Evolutionary conservation across 495 filamentous ascomycete species (phyloP), one percentile per base, ranked within the genome.

Genomic region (Trichoderma reesei): DNA sequence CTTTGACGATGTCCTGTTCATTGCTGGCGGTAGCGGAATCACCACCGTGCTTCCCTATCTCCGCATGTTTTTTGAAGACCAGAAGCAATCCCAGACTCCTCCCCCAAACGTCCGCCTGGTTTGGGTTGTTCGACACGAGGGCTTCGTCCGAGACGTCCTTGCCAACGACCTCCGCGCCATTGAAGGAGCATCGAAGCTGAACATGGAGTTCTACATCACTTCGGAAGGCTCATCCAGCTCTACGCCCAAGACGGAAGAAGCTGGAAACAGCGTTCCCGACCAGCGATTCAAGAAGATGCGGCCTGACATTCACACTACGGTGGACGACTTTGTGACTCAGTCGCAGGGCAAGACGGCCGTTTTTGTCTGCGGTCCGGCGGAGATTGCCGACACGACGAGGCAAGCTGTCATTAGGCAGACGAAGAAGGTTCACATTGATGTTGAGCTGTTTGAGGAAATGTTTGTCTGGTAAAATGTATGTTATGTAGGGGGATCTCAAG

Each of bases 41-140:
- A 56, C 51, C 11, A 56, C 51, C 2, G 51, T 56, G 51, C 11
- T 56, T 11, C 51, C 51, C 8, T 56, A 56, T 26, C 51, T 56
- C 51, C 51, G 51, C 51, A 56, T 56, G 51, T 56, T 56, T 10
- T 56, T 56, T n/a, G 51, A 56, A 14, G 51, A 56, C 31, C 51
- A 34, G n/a, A 18, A 46, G 11, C 1, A 11, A 11, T 56, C 51
- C 3, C 51, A 56, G 14, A 16, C 26, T 14, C 51, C 51, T 56
- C 51, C 26, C 26, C 26, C 51, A 0, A 56, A 34, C 5, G 51
- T 56, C 7, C 51, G 26, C 31, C 5, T 56, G 51, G 26, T n/a
- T 3, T 56, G 51, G 51, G 31, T n/a, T 16, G 51, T 56, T 10
- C 51, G 51, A 56, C 26, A 56, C 26, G 51, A 56, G 11, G 51